Evolutionary conservation across 2,329 filamentous ascomycete genomes (phyloP).

Genomic region (Allantophomopsis cytisporea): DNA sequence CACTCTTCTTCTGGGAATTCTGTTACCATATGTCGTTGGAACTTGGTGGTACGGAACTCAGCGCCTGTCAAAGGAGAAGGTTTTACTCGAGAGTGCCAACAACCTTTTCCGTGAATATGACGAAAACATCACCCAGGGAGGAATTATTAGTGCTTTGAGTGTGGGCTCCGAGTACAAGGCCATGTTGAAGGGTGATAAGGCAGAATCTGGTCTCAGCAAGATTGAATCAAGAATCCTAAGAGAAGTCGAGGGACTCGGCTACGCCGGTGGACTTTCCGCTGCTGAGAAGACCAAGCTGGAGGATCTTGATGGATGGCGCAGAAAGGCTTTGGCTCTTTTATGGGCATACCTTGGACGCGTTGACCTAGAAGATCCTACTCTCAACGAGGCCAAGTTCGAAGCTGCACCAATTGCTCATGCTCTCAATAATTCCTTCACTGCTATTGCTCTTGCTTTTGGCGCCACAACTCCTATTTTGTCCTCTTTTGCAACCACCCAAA

Average conservation of each 20-base stretch:
- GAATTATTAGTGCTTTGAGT: constrained; percentile 69
- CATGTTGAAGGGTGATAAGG: constrained; percentile 62
- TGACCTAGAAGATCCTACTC: constrained; percentile 62
- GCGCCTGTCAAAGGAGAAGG: constrained; percentile 81
- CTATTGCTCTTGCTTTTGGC: constrained; percentile 79
- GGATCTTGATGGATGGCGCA: constrained; percentile 64
- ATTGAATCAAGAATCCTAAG: constrained; percentile 71
- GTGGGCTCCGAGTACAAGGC: constrained; percentile 75
- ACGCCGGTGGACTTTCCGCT: constrained; percentile 44
- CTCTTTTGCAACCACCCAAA: constrained; percentile 72
- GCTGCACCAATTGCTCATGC: constrained; percentile 76
- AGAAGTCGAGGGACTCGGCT: constrained; percentile 34
- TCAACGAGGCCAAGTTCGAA: constrained; percentile 81
- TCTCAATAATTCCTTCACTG: constrained; percentile 74
- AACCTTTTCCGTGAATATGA: constrained; percentile 90
- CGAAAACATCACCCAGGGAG: constrained; percentile 68
- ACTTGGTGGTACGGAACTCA: constrained; percentile 99
- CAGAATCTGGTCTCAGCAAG: constrained; percentile 68
- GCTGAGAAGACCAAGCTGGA: constrained; percentile 70
- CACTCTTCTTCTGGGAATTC: constrained; percentile 72
- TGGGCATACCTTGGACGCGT: constrained; percentile 92
- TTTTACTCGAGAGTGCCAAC: constrained; percentile 86
- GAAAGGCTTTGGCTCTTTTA: constrained; percentile 78
- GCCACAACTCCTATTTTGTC: constrained; percentile 71
- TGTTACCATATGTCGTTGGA: constrained; percentile 85